These are phyloP conservation scores for Diaporthe sp. DNA, from an alignment of 2,329 filamentous ascomycete genomes.

Conservation along the genomic window DNA sequence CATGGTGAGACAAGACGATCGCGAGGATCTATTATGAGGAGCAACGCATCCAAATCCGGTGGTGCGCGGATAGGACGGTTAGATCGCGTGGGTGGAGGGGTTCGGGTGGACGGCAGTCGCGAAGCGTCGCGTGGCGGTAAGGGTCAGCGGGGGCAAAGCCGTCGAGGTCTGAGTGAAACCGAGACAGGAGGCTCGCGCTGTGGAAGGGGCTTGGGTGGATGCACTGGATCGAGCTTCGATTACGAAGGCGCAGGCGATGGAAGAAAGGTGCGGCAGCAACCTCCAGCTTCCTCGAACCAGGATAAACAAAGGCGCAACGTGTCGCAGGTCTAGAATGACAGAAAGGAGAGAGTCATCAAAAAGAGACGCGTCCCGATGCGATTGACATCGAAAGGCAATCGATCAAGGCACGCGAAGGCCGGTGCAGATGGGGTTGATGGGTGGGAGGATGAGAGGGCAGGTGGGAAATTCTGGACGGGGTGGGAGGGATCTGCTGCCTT, in stretches of 20 bases:
- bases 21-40: constrained; percentile 23
- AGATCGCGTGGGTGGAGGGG: constrained; percentile 82
- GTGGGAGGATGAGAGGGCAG: constrained; percentile 17
- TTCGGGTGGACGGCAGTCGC: constrained; percentile 25
- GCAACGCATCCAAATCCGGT: neutral
- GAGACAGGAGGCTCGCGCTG: constrained; percentile 18
- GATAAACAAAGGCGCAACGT: constrained; percentile 42
- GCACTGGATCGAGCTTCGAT: constrained; percentile 20
- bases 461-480: constrained; percentile 27
- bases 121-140: constrained; percentile 32
- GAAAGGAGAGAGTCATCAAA: constrained; percentile 36
- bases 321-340: constrained; percentile 39
- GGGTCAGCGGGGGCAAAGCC: constrained; percentile 11
- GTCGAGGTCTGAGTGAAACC: constrained; percentile 24
- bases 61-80: constrained; percentile 65
- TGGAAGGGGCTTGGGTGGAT: constrained; percentile 12
- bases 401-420: constrained; percentile 6
- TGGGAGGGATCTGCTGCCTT: constrained; percentile 41
- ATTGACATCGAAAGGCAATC: constrained; percentile 18
- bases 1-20: constrained; percentile 34
- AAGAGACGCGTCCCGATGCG: constrained; percentile 30
- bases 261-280: constrained; percentile 1
- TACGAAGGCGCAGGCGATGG: constrained; percentile 14
- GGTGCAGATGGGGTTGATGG: constrained; percentile 23
- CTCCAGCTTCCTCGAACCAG: constrained; percentile 28